Base-by-base conservation (phyloP, 2,329 filamentous ascomycete genomes). In the Exserohilum turcica region DNA sequence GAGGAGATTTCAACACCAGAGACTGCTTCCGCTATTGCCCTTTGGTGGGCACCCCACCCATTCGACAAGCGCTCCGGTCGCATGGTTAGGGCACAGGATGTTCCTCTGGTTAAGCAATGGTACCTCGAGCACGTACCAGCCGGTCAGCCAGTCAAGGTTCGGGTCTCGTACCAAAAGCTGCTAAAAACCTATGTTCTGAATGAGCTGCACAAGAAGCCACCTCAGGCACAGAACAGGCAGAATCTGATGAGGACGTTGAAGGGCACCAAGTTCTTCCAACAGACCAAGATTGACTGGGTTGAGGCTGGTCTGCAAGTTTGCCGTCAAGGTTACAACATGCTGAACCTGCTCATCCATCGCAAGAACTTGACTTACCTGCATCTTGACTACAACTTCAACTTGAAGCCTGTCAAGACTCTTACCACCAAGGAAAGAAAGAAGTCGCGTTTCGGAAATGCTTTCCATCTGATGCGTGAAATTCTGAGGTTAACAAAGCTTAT, bases 391-490 rank as follows among this genome's bases (percentile, higher is more conserved):
- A 99, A 99, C 77, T 99, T 99, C 82, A 99, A 99, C 76, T 72
- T 99, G 75, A 99, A 99, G 80, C 94, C 94, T 3, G 94, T 99
- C 74, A 99, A 99, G 82, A 99, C 94, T 0, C 77, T 99, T 64
- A 99, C 94, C 0, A 99, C 94, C 28, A 99, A 99, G 76, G 94
- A 99, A 80, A 89, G 94, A 66, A 99, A 99, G 82, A 99, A 99
- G 84, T 97, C 93, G 27, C 89, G 94, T 59, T 99, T 99, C 64
- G 94, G 94, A 80, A 99, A 99, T 72, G 95, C 94, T 16, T 99
- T 99, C 82, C 94, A 99, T 77, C 78, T 99, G 52, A 99, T 99
- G 94, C 89, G 94, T 73, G 94, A 99, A 77, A 99, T 99, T 56
- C 77, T 99, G 48, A 89, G 95, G 42, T 75, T 99, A 62, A 99